Conservation (phyloP, 768 basidiomycete genomes). For the Fomitopsis pulvina region DNA sequence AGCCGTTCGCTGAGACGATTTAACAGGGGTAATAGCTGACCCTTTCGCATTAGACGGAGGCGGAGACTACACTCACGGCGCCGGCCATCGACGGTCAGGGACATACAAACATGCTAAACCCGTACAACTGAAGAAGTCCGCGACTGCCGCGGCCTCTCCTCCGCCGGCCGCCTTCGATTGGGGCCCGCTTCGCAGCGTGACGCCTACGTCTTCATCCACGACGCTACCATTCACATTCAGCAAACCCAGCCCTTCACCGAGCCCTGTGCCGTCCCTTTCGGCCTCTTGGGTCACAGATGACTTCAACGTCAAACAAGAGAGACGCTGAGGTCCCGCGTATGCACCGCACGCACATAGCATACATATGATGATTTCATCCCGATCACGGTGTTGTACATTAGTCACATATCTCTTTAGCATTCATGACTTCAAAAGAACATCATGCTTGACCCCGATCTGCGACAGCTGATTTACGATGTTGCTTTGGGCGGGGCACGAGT, state of each 20-base stretch:
- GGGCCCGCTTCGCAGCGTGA: conserved; percentile 49
- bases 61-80: not conserved
- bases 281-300: conserved; percentile 11
- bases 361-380: too few species aligned
- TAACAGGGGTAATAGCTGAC: not conserved
- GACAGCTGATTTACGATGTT: too few species aligned
- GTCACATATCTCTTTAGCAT: too few species aligned
- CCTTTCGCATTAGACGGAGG: not conserved
- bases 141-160: conserved; percentile 7
- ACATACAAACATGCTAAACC: conserved; percentile 29
- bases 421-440: too few species aligned
- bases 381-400: too few species aligned
- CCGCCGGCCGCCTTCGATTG: conserved; percentile 41
- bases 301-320: not conserved
- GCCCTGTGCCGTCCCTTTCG: conserved; percentile 6
- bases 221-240: conserved; percentile 8
- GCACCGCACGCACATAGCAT: too few species aligned
- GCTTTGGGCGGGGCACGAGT: too few species aligned
- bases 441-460: too few species aligned
- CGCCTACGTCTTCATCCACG: conserved; percentile 14
- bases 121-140: conserved; percentile 24
- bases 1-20: not conserved
- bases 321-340: too few species aligned
- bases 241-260: not conserved
- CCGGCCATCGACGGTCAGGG: not conserved